Percentiles rank a stretch among this genome's conserved stretches.
These are phyloP conservation scores for Dactylellina sp. DNA, from an alignment of 2,329 filamentous ascomycete species.

Conservation along the genomic window DNA sequence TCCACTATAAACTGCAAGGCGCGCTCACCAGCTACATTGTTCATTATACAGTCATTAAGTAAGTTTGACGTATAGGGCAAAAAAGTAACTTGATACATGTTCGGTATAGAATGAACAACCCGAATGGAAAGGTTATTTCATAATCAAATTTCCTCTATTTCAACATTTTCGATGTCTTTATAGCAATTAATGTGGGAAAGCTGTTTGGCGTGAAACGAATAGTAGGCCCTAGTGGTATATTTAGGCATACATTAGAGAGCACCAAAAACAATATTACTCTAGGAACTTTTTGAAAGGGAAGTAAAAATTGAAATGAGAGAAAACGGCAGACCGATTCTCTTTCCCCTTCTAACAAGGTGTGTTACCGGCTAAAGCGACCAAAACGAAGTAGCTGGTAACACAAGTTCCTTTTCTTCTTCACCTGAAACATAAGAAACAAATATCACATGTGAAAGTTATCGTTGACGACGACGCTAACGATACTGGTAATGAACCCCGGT, in stretches of 20 bases:
- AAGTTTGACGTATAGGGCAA: no score
- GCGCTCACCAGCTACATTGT: no score
- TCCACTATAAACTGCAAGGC: not conserved
- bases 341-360: not conserved
- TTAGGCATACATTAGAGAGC: conserved; percentile 53
- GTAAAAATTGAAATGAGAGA: no score
- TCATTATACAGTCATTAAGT: no score
- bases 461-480: no score
- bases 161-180: not conserved
- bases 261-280: conserved; percentile 45
- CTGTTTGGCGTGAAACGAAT: conserved; percentile 57
- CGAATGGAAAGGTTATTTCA: no score
- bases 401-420: conserved; percentile 20
- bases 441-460: not conserved
- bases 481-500: no score
- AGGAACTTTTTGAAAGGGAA: conserved; percentile 19
- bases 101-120: not conserved
- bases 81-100: no score
- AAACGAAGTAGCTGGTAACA: conserved; percentile 13
- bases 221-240: conserved; percentile 21
- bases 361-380: conserved; percentile 22
- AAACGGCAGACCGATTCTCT: not conserved
- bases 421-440: not conserved
- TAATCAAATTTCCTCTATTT: no score
- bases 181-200: not conserved